Evolutionary conservation across 306 rosid species (phyloP).

Genomic region (Echinosophora koreensis): DNA sequence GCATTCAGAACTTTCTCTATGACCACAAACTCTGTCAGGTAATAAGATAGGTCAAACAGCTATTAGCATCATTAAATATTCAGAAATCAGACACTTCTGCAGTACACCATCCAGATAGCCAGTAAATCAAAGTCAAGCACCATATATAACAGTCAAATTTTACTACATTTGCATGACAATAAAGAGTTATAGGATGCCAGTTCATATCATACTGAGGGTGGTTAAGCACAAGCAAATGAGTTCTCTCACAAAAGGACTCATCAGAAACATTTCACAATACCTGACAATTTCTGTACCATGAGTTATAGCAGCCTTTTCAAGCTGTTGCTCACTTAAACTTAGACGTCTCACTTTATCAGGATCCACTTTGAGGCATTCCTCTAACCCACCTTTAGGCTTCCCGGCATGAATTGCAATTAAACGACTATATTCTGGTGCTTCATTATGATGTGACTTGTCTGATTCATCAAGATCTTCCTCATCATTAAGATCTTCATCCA

Average conservation of each 20-base stretch:
- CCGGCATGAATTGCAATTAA: conserved; percentile 98
- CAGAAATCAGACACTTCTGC: neutral
- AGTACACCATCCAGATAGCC: conserved; percentile 10
- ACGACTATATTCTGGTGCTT: conserved; percentile 77
- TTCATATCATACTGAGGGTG: conserved; percentile 10
- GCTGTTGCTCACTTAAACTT: conserved; percentile 96
- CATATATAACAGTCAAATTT: conserved; percentile 20
- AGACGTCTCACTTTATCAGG: conserved; percentile 87
- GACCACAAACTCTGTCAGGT: conserved; percentile 14
- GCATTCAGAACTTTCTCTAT: conserved; percentile 9
- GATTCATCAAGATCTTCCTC: conserved; percentile 63
- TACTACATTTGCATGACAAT: conserved; percentile 23
- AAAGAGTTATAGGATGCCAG: neutral
- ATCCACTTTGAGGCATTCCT: conserved; percentile 79
- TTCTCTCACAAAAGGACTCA: neutral
- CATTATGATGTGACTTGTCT: conserved; percentile 60
- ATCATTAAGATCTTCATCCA: conserved; percentile 53
- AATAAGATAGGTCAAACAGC: neutral
- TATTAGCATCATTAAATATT: conserved; percentile 1
- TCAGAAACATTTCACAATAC: conserved; percentile 55
- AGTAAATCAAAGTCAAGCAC: neutral
- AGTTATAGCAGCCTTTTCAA: conserved; percentile 75
- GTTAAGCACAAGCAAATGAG: conserved; percentile 8
- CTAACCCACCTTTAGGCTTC: conserved; percentile 93
- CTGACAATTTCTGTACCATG: conserved; percentile 82